Conservation (phyloP, 768 basidiomycete species). For the Lactarius trivialis region DNA sequence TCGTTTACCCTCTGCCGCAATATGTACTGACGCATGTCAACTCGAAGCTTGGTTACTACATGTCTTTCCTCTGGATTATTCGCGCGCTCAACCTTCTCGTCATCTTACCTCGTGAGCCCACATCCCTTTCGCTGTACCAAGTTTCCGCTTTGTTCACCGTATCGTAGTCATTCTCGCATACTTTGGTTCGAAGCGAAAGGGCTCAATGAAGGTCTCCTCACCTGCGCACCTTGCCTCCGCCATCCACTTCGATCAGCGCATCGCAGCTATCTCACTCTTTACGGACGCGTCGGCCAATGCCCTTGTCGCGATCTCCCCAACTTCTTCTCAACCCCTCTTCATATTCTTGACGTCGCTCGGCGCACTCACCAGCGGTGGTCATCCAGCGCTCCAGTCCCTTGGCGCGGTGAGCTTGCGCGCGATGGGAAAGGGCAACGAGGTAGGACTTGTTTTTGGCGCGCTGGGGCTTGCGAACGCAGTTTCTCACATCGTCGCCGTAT, state of each 20-base stretch:
- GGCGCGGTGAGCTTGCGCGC: constrained; percentile 23
- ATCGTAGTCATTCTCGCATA: constrained; percentile 22
- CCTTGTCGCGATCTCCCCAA: constrained; percentile 20
- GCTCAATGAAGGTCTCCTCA: not conserved
- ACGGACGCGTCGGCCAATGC: constrained; percentile 23
- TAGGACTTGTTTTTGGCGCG: constrained; percentile 24
- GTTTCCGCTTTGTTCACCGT: not conserved
- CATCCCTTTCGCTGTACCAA: not conserved
- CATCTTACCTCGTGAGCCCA: constrained; percentile 19
- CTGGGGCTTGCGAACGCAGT: constrained; percentile 21
- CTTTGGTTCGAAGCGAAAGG: constrained; percentile 5
- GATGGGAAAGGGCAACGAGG: constrained; percentile 23
- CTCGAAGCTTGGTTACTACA: constrained; percentile 22
- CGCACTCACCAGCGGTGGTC: constrained; percentile 21
- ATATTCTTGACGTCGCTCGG: constrained; percentile 21
- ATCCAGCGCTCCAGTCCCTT: constrained; percentile 23
- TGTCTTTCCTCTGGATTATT: constrained; percentile 22
- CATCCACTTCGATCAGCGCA: constrained; percentile 21
- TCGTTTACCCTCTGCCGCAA: not conserved
- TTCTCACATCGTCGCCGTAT: constrained; percentile 22
- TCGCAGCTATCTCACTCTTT: constrained; percentile 22
- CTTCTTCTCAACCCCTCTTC: constrained; percentile 24
- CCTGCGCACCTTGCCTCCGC: constrained; percentile 12
- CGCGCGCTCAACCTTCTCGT: constrained; percentile 22
- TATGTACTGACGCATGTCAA: not conserved